Evolutionary conservation across 306 rosid genomes (phyloP).

Genomic region (Amphicarpaea edgeworthii): DNA sequence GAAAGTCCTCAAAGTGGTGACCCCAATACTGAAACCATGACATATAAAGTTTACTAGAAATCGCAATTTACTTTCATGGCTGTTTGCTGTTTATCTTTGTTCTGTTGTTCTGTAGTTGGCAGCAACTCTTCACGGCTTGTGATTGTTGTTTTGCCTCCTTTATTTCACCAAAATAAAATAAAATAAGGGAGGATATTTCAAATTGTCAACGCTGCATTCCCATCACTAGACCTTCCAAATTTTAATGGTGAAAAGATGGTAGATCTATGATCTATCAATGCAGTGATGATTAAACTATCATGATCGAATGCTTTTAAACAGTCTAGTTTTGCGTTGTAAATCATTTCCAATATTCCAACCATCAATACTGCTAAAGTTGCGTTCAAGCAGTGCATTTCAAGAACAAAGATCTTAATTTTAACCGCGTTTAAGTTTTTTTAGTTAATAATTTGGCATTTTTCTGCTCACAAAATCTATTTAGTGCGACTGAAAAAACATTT

Average conservation of each 20-base stretch:
- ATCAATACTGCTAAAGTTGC: slow-evolving; percentile 16
- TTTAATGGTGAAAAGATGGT: slow-evolving; percentile 5
- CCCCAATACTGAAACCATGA: neutral
- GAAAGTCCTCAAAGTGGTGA: neutral
- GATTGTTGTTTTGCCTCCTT: too few species aligned
- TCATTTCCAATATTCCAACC: slow-evolving; percentile 4
- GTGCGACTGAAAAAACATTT: slow-evolving; percentile 27
- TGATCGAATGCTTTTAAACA: neutral
- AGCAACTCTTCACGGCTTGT: too few species aligned
- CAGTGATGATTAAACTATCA: neutral
- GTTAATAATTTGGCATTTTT: slow-evolving; percentile 3
- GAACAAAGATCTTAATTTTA: neutral
- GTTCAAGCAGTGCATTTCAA: slow-evolving; percentile 1
- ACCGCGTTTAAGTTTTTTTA: neutral
- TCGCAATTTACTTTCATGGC: neutral
- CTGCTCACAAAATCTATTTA: neutral
- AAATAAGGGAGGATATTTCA: slow-evolving; percentile 9
- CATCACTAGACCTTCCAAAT: neutral
- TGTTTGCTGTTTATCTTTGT: too few species aligned
- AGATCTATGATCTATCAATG: neutral
- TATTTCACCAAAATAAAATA: too few species aligned
- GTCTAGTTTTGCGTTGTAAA: neutral
- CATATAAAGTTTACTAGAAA: neutral
- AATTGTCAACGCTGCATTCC: slow-evolving; percentile 17
- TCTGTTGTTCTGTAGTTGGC: too few species aligned